Evolutionary conservation across 352 stramenopile genomes (phyloP).

Genomic region (Globisporangium barbulae): DNA sequence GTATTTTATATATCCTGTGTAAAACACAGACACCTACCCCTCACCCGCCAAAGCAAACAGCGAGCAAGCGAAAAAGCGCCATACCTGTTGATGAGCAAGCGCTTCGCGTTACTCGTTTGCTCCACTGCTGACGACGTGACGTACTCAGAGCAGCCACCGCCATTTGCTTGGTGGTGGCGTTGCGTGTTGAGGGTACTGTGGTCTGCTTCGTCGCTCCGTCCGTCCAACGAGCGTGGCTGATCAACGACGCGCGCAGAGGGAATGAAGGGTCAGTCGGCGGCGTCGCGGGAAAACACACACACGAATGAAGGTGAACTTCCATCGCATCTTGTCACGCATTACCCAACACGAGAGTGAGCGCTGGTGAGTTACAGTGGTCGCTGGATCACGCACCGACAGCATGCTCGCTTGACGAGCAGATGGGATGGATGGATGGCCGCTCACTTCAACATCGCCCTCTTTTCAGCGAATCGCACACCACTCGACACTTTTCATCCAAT

Average conservation of each 20-base stretch:
- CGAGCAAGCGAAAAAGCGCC: background rate
- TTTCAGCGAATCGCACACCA: constrained; percentile 8
- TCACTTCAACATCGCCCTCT: constrained; percentile 4
- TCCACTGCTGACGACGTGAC: background rate
- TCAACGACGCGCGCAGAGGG: background rate
- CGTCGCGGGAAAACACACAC: background rate
- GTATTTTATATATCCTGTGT: background rate
- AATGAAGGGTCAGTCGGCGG: background rate
- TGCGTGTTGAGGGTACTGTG: background rate
- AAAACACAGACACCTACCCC: background rate
- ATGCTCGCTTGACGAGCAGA: background rate
- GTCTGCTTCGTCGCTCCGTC: background rate
- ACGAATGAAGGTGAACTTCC: background rate
- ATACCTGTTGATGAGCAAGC: constrained; percentile 6
- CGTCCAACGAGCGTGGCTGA: background rate
- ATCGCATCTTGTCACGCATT: background rate
- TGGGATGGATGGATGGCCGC: constrained; percentile 1
- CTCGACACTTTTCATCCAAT: background rate
- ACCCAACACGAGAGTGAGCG: background rate
- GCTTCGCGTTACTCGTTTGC: background rate
- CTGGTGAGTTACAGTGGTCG: too few relatives aligned
- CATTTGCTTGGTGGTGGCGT: background rate
- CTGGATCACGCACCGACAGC: background rate
- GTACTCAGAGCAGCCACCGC: too few relatives aligned
- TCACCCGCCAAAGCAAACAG: background rate